A percentile compares a stretch with the other conserved stretches of the same genome.
These are phyloP conservation scores for Zygosaccharomyces sapae DNA, from an alignment of 1,139 yeast species.

Conservation along the genomic window DNA sequence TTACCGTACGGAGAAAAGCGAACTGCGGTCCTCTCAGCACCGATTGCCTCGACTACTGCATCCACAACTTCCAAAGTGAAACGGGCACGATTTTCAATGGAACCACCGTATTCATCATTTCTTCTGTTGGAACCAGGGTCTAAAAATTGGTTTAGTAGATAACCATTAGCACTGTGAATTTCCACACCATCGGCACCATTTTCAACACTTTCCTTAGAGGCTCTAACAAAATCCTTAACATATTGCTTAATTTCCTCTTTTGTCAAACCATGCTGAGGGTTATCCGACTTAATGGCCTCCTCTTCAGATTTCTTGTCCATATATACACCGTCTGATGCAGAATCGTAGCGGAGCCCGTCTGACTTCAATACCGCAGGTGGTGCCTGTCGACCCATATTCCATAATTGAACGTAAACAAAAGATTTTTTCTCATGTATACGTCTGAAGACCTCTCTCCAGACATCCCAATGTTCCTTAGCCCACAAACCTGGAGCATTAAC, in stretches of 20 bases:
- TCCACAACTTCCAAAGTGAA: conserved; percentile 36
- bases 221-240: conserved; percentile 25
- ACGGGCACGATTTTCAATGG: conserved; percentile 38
- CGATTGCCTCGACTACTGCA: conserved; percentile 30
- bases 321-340: conserved; percentile 29
- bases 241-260: conserved; percentile 18
- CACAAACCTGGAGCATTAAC: conserved; percentile 41
- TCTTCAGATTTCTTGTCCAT: conserved; percentile 25
- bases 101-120: conserved; percentile 44
- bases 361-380: conserved; percentile 24
- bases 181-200: conserved; percentile 43
- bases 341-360: conserved; percentile 6
- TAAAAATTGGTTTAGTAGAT: conserved; percentile 39
- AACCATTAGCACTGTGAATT: conserved; percentile 40
- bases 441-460: conserved; percentile 39
- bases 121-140: conserved; percentile 39
- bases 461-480: conserved; percentile 40
- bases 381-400: conserved; percentile 42
- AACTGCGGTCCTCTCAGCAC: conserved; percentile 31
- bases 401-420: conserved; percentile 39
- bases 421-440: conserved; percentile 40
- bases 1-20: conserved; percentile 39
- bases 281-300: conserved; percentile 21
- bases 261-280: conserved; percentile 22
- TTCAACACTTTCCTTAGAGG: conserved; percentile 32